Conservation (phyloP, 1,139 yeast species). For the Cylindricascospora bacillispora region DNA sequence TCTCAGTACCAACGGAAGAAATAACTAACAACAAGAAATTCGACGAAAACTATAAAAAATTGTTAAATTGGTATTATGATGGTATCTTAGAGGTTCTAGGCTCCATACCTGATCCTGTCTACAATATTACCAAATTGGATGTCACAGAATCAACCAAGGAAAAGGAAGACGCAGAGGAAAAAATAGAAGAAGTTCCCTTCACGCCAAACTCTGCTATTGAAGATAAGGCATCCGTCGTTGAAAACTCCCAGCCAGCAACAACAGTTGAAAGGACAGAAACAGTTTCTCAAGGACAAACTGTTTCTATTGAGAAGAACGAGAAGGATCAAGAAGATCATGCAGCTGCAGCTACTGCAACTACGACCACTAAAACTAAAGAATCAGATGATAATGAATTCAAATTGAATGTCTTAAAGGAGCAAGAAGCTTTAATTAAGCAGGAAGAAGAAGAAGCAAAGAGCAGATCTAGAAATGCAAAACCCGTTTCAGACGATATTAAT, state of each 20-base stretch:
- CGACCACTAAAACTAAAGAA: too few relatives aligned
- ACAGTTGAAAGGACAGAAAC: constrained; percentile 1
- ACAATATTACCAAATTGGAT: constrained; percentile 89
- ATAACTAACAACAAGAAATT: constrained; percentile 3
- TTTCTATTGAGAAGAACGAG: too few relatives aligned
- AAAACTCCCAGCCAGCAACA: constrained; percentile 27
- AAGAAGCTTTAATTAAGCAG: constrained; percentile 84
- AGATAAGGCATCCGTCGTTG: constrained; percentile 34
- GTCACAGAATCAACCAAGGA: constrained; percentile 35
- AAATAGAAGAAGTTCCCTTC: constrained; percentile 4
- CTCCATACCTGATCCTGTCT: constrained; percentile 89
- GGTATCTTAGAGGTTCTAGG: constrained; percentile 81
- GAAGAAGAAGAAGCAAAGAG: constrained; percentile 75
- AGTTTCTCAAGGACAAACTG: too few relatives aligned
- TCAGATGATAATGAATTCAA: constrained; percentile 52
- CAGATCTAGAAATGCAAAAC: constrained; percentile 46
- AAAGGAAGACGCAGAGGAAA: constrained; percentile 4
- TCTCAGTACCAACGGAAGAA: constrained; percentile 1
- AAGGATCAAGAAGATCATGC: background rate
- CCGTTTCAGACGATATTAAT: constrained; percentile 61
- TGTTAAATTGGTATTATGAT: constrained; percentile 53
- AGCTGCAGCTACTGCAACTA: constrained; percentile 3
- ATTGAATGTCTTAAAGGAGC: constrained; percentile 85
- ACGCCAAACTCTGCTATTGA: constrained; percentile 29
- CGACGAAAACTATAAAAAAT: constrained; percentile 33